These are phyloP conservation scores for Tolypocladium tundrense DNA, from an alignment of 2,329 filamentous ascomycete species.

Conservation along the genomic window DNA sequence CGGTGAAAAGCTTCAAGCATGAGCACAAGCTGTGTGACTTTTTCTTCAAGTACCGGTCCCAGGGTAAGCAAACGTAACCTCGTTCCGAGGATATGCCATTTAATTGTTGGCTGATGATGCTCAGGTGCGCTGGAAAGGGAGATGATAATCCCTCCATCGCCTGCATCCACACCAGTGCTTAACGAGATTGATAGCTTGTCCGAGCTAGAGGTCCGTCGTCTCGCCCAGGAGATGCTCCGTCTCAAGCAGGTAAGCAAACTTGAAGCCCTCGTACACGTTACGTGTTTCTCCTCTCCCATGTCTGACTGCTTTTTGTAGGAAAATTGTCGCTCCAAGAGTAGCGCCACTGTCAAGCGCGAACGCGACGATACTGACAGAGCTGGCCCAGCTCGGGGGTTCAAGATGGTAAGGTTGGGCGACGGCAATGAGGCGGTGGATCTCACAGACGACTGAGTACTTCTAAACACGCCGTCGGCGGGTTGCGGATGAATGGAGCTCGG, in stretches of 20 bases:
- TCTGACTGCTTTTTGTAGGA: neutral
- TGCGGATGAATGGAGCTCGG: neutral
- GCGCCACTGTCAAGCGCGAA: neutral
- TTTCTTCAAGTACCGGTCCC: constrained; percentile 13
- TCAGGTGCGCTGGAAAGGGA: constrained; percentile 11
- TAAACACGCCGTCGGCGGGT: neutral
- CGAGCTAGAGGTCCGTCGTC: constrained; percentile 7
- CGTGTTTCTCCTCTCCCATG: neutral
- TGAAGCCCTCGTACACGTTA: neutral
- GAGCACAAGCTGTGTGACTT: neutral
- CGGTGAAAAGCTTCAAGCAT: neutral
- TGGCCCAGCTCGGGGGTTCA: neutral
- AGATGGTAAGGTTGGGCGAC: neutral
- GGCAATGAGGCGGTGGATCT: constrained; percentile 5
- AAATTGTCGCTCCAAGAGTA: neutral
- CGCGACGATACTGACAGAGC: neutral
- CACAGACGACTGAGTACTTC: constrained; percentile 1
- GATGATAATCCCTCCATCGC: constrained; percentile 12
- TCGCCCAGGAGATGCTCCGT: constrained; percentile 10
- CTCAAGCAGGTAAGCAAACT: neutral
- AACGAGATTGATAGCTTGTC: constrained; percentile 6
- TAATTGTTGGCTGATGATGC: neutral
- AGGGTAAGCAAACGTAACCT: constrained; percentile 3
- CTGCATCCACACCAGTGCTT: neutral
- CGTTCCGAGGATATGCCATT: neutral